Percentiles rank a stretch among this genome's conserved stretches.
phyloP scores from a whole-genome alignment of 495 filamentous ascomycete species.

The Cetradonia linearis region DNA sequence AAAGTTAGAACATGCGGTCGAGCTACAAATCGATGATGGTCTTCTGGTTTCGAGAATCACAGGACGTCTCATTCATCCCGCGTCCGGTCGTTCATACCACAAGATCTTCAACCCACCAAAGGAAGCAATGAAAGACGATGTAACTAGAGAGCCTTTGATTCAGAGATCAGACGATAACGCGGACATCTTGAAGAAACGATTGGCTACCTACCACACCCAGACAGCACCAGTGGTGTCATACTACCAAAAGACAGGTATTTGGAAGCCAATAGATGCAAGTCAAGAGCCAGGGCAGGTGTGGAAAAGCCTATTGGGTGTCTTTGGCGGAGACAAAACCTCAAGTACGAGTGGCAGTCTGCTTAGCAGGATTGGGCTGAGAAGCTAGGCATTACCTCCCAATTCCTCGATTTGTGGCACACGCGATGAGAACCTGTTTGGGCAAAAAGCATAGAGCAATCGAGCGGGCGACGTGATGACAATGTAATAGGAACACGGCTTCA shows the following conservation, averaged over 20 bases:
- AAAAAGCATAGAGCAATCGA: conserved; percentile 11
- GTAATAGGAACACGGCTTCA: neutral
- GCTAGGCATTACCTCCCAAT: conserved; percentile 21
- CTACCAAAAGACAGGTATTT: conserved; percentile 95
- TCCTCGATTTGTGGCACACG: conserved; percentile 19
- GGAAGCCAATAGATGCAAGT: conserved; percentile 91
- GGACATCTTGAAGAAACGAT: conserved; percentile 90
- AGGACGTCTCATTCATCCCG: conserved; percentile 89
- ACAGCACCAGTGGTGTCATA: conserved; percentile 85
- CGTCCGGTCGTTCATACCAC: conserved; percentile 94
- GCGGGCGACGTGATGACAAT: neutral
- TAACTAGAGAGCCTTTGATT: conserved; percentile 93
- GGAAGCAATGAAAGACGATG: conserved; percentile 83
- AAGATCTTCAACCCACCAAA: conserved; percentile 98
- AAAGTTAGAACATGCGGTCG: conserved; percentile 83
- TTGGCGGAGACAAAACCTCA: conserved; percentile 49
- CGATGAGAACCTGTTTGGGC: conserved; percentile 27
- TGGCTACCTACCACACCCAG: conserved; percentile 88
- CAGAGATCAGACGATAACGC: conserved; percentile 96
- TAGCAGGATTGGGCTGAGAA: conserved; percentile 37
- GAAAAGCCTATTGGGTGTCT: conserved; percentile 80
- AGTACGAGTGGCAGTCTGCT: conserved; percentile 32
- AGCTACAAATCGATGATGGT: conserved; percentile 91
- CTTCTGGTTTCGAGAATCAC: conserved; percentile 94
- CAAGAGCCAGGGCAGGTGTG: conserved; percentile 94